phyloP scores from a whole-genome alignment of 306 rosid genomes.

The Begonia masoniana region DNA sequence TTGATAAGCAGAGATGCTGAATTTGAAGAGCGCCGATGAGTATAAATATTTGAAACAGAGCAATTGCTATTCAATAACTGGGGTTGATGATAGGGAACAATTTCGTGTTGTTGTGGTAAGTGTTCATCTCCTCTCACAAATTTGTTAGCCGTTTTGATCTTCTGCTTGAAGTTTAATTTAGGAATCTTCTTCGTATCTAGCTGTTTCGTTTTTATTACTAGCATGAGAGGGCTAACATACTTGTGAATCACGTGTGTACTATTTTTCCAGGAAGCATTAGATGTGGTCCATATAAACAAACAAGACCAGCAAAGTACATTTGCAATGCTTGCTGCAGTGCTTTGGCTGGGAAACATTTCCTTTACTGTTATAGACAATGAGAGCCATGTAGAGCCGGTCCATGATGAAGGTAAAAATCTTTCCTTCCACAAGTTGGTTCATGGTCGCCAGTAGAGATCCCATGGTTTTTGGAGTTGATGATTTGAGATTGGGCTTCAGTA shows the following conservation, averaged over 20 bases:
- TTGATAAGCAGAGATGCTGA: constrained; percentile 56
- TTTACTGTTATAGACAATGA: constrained; percentile 78
- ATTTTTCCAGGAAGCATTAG: constrained; percentile 68
- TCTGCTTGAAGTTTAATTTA: neutral
- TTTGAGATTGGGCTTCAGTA: too few relatives aligned
- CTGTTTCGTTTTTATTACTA: too few relatives aligned
- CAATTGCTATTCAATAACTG: constrained; percentile 60
- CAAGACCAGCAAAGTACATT: constrained; percentile 80
- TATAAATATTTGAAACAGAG: constrained; percentile 83
- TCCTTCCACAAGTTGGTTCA: too few relatives aligned
- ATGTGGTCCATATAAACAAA: constrained; percentile 79
- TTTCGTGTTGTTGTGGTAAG: constrained; percentile 62
- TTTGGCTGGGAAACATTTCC: constrained; percentile 90
- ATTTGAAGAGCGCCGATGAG: constrained; percentile 51
- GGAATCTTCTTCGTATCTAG: too few relatives aligned
- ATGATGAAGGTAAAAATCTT: constrained; percentile 59
- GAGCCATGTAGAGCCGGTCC: constrained; percentile 74
- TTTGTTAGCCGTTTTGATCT: neutral
- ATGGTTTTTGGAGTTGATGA: too few relatives aligned
- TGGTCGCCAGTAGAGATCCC: too few relatives aligned
- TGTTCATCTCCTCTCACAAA: neutral
- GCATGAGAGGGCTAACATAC: too few relatives aligned
- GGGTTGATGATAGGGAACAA: constrained; percentile 79
- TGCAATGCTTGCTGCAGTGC: constrained; percentile 99
- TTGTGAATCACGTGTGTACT: too few relatives aligned